Base-by-base conservation (phyloP, 176 grass and related monocot species). In the Carex littledalei region DNA sequence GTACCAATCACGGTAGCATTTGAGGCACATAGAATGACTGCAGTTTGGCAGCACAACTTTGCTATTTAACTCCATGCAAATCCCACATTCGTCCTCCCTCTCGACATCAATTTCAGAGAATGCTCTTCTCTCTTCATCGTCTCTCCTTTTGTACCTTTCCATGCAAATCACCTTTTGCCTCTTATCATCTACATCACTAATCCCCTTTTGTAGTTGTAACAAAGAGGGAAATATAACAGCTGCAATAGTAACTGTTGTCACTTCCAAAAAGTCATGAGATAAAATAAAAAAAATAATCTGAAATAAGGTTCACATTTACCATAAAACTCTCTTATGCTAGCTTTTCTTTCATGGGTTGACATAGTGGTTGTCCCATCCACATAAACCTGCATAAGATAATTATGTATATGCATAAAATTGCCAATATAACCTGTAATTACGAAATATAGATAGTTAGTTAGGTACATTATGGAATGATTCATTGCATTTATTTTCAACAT, bases 271-370 rank as follows among this genome's bases (percentile, higher is more conserved):
- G 22, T 8, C 68, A 11, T 45, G 58, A 69, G n/a, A 17, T 18
- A 12, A 12, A 81, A 77, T 8, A 32, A 41, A 79, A 75, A 17
- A 55, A 43, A 54, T 47, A 18, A 61, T 72, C 17, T 72, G 11
- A 45, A 72, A 71, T 3, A 43, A 20, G 37, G 17, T 72, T 21
- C 37, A 18, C 13, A 37, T 88, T 86, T 91, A 91, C 95, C 95
- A 57, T 98, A 98, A 37, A 98, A 98, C 14, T 98, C 95, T 78
- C 85, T 94, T 66, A 94, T 90, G 87, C 92, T 98, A 7, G 95
- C 92, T 61, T 98, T 98, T 84, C 95, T 93, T 82, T 98, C 95
- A 16, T 94, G 95, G n/a, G 91, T 93, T 15, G 95, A 98, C 95
- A 98, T 90, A 67, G 91, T 98, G 29, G 95, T 94, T 24, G 91